Percentiles rank a stretch among this genome's conserved stretches.
Evolutionary conservation across 192 early-diverging fungal genomes (phyloP).

Genomic region (Backusella tarrabulga): DNA sequence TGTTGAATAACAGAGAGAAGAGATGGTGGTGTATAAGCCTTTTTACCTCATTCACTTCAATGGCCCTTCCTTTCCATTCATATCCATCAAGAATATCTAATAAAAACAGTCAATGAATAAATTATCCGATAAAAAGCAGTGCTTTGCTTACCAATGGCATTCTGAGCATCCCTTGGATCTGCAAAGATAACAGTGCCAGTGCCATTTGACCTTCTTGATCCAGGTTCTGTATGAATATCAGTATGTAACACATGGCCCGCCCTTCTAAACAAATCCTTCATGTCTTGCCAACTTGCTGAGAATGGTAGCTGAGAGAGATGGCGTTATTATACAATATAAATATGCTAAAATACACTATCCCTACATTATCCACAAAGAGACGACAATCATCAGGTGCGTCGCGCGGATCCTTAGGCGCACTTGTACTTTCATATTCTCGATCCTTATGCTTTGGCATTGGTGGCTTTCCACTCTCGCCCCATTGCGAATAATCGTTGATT

Average conservation of each 20-base stretch:
- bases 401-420: slow-evolving; percentile 29
- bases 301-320: slow-evolving; percentile 62
- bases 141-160: slow-evolving; percentile 68
- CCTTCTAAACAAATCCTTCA: slow-evolving; percentile 83
- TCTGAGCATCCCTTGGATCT: slow-evolving; percentile 57
- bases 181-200: slow-evolving; percentile 79
- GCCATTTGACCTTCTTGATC: slow-evolving; percentile 67
- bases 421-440: slow-evolving; percentile 56
- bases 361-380: slow-evolving; percentile 67
- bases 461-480: background rate
- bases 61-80: slow-evolving; percentile 72
- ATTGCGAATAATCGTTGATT: slow-evolving; percentile 33
- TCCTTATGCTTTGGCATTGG: slow-evolving; percentile 41
- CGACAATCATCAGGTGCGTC: slow-evolving; percentile 48
- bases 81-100: slow-evolving; percentile 79
- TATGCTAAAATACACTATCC: slow-evolving; percentile 1
- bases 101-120: background rate
- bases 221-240: slow-evolving; percentile 62
- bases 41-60: slow-evolving; percentile 75
- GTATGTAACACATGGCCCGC: slow-evolving; percentile 69
- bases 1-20: too few relatives aligned
- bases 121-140: too few relatives aligned
- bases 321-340: background rate
- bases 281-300: slow-evolving; percentile 80
- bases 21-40: too few relatives aligned